These are phyloP conservation scores for Penicillium sp. DNA, from an alignment of 2,329 filamentous ascomycete species.

Conservation along the genomic window DNA sequence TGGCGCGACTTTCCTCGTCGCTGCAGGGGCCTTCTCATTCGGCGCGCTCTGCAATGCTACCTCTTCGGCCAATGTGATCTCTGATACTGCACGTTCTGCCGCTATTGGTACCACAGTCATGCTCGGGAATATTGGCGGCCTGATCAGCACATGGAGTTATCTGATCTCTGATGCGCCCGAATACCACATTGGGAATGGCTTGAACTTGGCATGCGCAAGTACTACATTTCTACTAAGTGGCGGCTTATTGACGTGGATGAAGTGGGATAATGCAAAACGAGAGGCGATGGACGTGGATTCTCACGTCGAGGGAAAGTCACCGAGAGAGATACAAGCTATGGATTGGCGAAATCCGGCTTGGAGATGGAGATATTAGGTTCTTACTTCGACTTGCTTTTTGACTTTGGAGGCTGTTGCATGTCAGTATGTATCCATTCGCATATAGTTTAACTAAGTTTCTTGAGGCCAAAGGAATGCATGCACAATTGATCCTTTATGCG, in stretches of 20 bases:
- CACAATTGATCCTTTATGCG: too few species aligned
- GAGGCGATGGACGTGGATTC: slow-evolving; percentile 53
- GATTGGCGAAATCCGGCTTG: slow-evolving; percentile 66
- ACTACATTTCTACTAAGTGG: slow-evolving; percentile 52
- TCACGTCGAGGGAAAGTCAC: slow-evolving; percentile 52
- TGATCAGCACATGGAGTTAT: slow-evolving; percentile 64
- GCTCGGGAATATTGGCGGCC: slow-evolving; percentile 68
- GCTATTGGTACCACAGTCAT: slow-evolving; percentile 59
- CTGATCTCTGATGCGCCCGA: slow-evolving; percentile 60
- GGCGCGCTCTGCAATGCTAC: slow-evolving; percentile 65
- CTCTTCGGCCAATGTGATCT: slow-evolving; percentile 66
- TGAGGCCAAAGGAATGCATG: too few species aligned
- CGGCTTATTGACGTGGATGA: slow-evolving; percentile 57
- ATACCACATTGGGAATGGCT: slow-evolving; percentile 66
- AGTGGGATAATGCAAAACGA: slow-evolving; percentile 57
- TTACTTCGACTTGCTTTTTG: not conserved
- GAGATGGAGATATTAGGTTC: slow-evolving; percentile 48
- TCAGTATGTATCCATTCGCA: too few species aligned
- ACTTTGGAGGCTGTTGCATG: too few species aligned
- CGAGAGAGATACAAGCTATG: slow-evolving; percentile 55
- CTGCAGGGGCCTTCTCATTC: slow-evolving; percentile 70
- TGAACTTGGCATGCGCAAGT: slow-evolving; percentile 63
- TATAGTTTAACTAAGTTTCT: too few species aligned
- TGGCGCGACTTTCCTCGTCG: slow-evolving; percentile 74
- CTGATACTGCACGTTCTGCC: slow-evolving; percentile 64